These are phyloP conservation scores for Cytospora paraplurivora DNA, from an alignment of 2,329 filamentous ascomycete species.

Conservation along the genomic window DNA sequence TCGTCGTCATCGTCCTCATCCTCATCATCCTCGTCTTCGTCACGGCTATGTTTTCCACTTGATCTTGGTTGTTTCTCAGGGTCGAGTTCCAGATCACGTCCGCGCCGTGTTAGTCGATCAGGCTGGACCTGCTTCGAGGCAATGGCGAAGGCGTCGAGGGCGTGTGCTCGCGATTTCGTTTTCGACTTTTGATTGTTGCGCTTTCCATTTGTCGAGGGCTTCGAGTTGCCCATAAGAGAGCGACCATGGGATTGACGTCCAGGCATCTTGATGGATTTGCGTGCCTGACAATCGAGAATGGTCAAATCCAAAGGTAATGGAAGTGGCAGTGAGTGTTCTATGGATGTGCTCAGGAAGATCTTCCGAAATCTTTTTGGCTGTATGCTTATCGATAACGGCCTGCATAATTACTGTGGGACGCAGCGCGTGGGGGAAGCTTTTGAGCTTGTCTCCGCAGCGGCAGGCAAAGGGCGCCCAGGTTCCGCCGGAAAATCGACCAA, in stretches of 20 bases:
- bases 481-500: conserved; percentile 14
- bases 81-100: conserved; percentile 55
- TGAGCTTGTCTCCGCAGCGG: not conserved
- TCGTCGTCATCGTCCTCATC: conserved; percentile 64
- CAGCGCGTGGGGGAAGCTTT: not conserved
- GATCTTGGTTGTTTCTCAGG: conserved; percentile 41
- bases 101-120: conserved; percentile 40
- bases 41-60: conserved; percentile 44
- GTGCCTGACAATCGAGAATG: not conserved
- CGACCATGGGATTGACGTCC: conserved; percentile 62
- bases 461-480: conserved; percentile 22
- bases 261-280: conserved; percentile 45
- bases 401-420: not conserved
- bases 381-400: conserved; percentile 23
- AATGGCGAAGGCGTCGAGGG: conserved; percentile 60
- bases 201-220: conserved; percentile 31
- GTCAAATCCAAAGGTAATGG: not conserved
- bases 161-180: conserved; percentile 51
- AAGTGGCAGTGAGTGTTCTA: not conserved
- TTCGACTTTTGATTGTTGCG: conserved; percentile 46
- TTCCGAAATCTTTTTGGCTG: conserved; percentile 24
- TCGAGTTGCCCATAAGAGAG: conserved; percentile 44
- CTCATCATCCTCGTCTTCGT: conserved; percentile 49
- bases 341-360: not conserved
- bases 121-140: conserved; percentile 54